A percentile compares a stretch with the other conserved stretches of the same genome.
phyloP scores from a whole-genome alignment of 106 monocot genomes.

The Acorus calamus region DNA sequence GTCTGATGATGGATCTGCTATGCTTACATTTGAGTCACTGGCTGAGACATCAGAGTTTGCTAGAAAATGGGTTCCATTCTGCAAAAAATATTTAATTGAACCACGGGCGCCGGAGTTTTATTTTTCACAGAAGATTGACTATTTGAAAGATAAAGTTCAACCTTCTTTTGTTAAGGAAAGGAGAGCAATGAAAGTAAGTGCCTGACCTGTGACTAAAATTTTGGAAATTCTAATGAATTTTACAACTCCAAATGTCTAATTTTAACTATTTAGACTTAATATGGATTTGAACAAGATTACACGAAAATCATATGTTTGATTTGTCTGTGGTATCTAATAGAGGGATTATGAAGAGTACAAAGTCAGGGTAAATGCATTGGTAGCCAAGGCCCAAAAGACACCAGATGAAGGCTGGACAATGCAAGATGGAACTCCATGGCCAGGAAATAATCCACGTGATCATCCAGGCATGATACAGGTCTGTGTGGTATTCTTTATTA shows the following conservation, averaged over 20 bases:
- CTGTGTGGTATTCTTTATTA: not conserved
- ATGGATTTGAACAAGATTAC: not conserved
- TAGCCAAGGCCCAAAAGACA: conserved; percentile 94
- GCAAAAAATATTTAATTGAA: conserved; percentile 85
- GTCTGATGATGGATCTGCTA: conserved; percentile 93
- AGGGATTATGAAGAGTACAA: conserved; percentile 99
- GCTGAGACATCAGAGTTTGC: conserved; percentile 94
- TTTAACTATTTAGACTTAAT: not conserved
- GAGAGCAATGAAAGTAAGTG: conserved; percentile 90
- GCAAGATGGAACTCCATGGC: conserved; percentile 98
- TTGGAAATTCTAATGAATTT: not conserved
- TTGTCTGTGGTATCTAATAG: conserved; percentile 22
- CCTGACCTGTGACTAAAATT: not conserved
- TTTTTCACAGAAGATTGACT: conserved; percentile 93
- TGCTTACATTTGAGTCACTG: conserved; percentile 84
- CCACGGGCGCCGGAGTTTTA: conserved; percentile 95
- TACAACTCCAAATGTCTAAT: not conserved
- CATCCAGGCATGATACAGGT: conserved; percentile 99
- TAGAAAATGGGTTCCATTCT: conserved; percentile 94
- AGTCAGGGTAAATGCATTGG: conserved; percentile 92
- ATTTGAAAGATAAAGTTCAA: conserved; percentile 93
- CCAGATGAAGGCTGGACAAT: conserved; percentile 96
- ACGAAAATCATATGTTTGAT: not conserved
- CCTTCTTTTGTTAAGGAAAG: conserved; percentile 96
- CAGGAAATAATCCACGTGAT: conserved; percentile 94